Conservation (phyloP, 768 basidiomycete genomes). For the Boletus insuetus region DNA sequence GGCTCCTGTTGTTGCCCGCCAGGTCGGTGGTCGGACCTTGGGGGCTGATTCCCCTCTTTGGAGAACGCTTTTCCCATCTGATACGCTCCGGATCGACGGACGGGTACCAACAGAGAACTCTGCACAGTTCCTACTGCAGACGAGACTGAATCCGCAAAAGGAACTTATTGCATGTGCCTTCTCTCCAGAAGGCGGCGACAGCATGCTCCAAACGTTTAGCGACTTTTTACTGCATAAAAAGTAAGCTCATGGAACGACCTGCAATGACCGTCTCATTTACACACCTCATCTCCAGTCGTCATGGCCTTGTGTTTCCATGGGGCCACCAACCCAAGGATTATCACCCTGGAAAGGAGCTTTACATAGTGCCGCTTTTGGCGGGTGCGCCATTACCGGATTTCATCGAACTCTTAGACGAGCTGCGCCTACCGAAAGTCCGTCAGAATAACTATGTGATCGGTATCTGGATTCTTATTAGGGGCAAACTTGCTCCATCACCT, state of each 20-base stretch:
- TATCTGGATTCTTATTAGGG: constrained; percentile 83
- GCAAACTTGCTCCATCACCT: constrained; percentile 59
- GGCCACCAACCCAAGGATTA: constrained; percentile 69
- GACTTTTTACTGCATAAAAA: constrained; percentile 71
- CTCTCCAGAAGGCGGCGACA: constrained; percentile 47
- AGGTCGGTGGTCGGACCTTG: constrained; percentile 72
- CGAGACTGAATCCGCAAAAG: constrained; percentile 69
- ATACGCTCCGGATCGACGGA: constrained; percentile 74
- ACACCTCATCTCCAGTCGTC: constrained; percentile 52
- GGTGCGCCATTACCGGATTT: constrained; percentile 76
- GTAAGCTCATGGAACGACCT: constrained; percentile 41
- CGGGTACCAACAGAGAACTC: constrained; percentile 79
- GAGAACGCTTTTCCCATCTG: constrained; percentile 72
- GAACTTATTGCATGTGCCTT: constrained; percentile 81
- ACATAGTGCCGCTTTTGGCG: constrained; percentile 74
- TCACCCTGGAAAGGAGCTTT: constrained; percentile 81
- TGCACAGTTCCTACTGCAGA: constrained; percentile 73
- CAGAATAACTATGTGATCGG: constrained; percentile 69
- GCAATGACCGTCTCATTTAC: constrained; percentile 11
- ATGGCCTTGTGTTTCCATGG: constrained; percentile 87
- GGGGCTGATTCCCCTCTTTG: constrained; percentile 60
- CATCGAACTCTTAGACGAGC: constrained; percentile 76
- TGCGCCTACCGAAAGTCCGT: constrained; percentile 64
- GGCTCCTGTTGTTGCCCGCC: constrained; percentile 65
- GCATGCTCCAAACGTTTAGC: constrained; percentile 56